phyloP scores from a whole-genome alignment of 768 basidiomycete species.

The Pleurotus giganteus region DNA sequence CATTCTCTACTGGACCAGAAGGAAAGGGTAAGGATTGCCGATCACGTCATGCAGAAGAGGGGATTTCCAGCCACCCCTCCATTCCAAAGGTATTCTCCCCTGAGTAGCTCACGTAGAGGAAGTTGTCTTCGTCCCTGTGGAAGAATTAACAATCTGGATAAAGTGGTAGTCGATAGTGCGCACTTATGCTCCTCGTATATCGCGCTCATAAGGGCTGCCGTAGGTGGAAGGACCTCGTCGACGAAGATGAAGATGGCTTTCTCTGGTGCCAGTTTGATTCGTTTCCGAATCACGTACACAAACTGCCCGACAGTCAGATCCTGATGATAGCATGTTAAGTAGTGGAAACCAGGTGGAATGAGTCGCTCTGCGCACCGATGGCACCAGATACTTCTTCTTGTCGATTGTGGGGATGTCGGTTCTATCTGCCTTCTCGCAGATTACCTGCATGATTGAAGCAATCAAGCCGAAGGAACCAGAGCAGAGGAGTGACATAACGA shows the following conservation, averaged over 20 bases:
- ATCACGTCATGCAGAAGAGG: conserved; percentile 36
- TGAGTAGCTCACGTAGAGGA: conserved; percentile 97
- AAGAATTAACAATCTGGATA: conserved; percentile 23
- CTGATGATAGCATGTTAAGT: conserved; percentile 35
- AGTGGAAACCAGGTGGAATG: not conserved
- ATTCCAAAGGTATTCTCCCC: conserved; percentile 95
- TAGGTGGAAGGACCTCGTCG: conserved; percentile 97
- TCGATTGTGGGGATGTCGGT: conserved; percentile 99
- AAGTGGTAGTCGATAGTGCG: conserved; percentile 27
- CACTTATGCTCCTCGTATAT: conserved; percentile 99
- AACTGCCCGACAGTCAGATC: conserved; percentile 98
- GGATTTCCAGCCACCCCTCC: conserved; percentile 47
- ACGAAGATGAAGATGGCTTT: conserved; percentile 99
- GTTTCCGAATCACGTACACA: conserved; percentile 99
- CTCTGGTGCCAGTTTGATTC: conserved; percentile 99
- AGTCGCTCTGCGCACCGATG: conserved; percentile 62
- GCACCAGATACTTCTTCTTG: conserved; percentile 99
- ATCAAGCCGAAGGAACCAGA: not conserved
- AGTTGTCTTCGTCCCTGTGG: conserved; percentile 94
- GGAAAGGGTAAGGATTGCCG: conserved; percentile 13
- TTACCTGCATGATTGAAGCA: conserved; percentile 60
- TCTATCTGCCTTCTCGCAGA: conserved; percentile 98
- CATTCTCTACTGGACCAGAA: not conserved
- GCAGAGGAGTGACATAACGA: conserved; percentile 29
- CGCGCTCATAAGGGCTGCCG: conserved; percentile 96